Evolutionary conservation across 345 rosid species (phyloP).

Genomic region (Citrus trifoliata): DNA sequence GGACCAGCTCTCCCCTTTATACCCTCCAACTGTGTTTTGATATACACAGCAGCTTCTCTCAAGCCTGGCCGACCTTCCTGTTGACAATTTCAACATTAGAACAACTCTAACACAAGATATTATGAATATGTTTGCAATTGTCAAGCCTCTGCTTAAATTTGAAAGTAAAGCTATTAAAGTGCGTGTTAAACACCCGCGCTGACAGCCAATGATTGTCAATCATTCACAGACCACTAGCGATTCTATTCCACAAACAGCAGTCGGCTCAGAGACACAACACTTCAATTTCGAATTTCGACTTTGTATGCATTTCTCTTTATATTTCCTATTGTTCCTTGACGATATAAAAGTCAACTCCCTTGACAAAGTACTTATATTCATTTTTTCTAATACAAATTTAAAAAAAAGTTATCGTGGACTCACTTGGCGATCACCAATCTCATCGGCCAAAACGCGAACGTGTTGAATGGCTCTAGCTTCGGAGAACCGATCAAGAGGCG

Average conservation of each 20-base stretch:
- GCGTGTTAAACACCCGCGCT: no score
- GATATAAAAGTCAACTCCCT: not conserved
- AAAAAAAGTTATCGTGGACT: constrained; percentile 5
- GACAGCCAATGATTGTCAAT: no score
- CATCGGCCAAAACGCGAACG: constrained; percentile 65
- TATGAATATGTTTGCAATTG: not conserved
- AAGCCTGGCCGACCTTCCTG: constrained; percentile 93
- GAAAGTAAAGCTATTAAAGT: no score
- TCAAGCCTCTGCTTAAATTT: no score
- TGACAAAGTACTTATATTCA: no score
- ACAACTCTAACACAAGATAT: not conserved
- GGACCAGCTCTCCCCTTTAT: constrained; percentile 79
- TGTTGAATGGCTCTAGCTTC: constrained; percentile 90
- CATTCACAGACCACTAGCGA: no score
- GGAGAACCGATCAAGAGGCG: constrained; percentile 90
- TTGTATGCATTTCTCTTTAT: not conserved
- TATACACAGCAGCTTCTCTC: constrained; percentile 77
- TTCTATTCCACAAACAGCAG: no score
- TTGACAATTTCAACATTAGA: not conserved
- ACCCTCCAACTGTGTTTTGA: constrained; percentile 62
- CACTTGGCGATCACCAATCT: constrained; percentile 90
- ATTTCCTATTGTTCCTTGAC: not conserved
- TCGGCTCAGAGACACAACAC: no score
- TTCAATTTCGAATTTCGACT: no score
- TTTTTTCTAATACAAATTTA: not conserved